These are phyloP conservation scores for Asterochloris erici DNA, from an alignment of 139 green algal genomes.

Conservation along the genomic window DNA sequence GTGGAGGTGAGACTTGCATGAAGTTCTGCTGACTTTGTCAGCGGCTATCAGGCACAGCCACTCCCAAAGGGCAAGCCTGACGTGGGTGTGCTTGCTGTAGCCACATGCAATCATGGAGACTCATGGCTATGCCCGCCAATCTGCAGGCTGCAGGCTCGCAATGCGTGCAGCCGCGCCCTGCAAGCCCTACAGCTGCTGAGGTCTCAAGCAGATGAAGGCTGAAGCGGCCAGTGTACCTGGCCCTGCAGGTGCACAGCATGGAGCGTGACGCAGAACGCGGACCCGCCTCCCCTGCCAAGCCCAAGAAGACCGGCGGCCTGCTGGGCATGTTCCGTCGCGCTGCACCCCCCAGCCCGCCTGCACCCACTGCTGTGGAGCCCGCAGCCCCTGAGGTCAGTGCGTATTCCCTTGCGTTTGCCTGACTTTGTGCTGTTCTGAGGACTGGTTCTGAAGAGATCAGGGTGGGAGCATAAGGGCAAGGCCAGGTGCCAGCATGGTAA, in stretches of 20 bases:
- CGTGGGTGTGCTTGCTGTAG: no score
- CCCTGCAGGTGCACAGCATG: conserved; percentile 10
- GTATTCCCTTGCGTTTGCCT: neutral
- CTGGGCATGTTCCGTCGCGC: neutral
- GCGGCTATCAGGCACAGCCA: no score
- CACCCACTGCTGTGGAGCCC: neutral
- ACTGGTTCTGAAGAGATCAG: neutral
- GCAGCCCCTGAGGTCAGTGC: neutral
- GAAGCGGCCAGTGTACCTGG: neutral
- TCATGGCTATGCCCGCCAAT: no score
- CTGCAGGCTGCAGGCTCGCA: no score
- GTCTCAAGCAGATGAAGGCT: no score
- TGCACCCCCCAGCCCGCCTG: neutral
- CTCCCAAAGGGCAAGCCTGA: no score
- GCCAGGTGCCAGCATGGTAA: no score
- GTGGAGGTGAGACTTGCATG: conserved; percentile 2
- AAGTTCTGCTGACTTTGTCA: neutral
- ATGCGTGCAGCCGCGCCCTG: no score
- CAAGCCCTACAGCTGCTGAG: no score
- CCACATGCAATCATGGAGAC: no score
- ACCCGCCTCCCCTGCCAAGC: neutral
- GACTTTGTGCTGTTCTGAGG: neutral
- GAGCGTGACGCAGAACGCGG: conserved; percentile 3
- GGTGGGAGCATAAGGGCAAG: no score
- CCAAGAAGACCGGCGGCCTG: conserved; percentile 5